Base-by-base conservation (phyloP, 2,329 filamentous ascomycete genomes). In the Arthrobotrys conoides region DNA sequence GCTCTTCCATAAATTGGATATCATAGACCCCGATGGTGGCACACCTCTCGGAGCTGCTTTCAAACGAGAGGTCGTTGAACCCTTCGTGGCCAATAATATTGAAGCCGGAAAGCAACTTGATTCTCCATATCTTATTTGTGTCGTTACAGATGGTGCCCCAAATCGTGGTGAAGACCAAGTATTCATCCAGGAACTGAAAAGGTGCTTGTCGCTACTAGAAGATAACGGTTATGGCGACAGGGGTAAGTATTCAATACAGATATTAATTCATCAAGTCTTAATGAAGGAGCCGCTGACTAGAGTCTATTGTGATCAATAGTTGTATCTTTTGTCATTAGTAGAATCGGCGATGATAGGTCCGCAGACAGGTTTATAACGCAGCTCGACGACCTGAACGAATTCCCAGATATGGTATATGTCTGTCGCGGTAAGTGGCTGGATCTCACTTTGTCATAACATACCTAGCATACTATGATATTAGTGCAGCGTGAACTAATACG, bases 81-180 rank as follows among this genome's bases (percentile, higher is more conserved):
- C 53, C 12, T 57, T 57, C 12, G n/a, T 57, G 5, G 9, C 33
- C 9, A 22, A 18, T 5, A 57, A 20, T 9, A 57, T 57, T 12
- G 53, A 57, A 57, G 53, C 53, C 9, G 53, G 53, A 3, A 57
- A 33, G 9, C 27, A 33, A 38, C 53, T 57, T 38, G 53, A 57
- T 8, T 36, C 16, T 18, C 53, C 53, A 12, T 57, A 57, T 9
- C 53, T 57, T 5, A 57, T 57, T 16, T 57, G 53, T 38, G 27
- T 57, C n/a, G 27, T 57, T 18, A 57, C 53, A 1, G 53, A 57
- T 57, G 53, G 53, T n/a, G 53, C 53, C 36, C 53, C 53, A 38
- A 57, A 57, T 20, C 53, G 53, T 22, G 53, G 53, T 14, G 53
- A 57, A 38, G 53, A 38, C 6, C 4, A 57, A 6, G 10, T 57